Evolutionary conservation across 331 rosid species (phyloP), one percentile per base, ranked within the genome.

Genomic region (Cucumis variabilis): DNA sequence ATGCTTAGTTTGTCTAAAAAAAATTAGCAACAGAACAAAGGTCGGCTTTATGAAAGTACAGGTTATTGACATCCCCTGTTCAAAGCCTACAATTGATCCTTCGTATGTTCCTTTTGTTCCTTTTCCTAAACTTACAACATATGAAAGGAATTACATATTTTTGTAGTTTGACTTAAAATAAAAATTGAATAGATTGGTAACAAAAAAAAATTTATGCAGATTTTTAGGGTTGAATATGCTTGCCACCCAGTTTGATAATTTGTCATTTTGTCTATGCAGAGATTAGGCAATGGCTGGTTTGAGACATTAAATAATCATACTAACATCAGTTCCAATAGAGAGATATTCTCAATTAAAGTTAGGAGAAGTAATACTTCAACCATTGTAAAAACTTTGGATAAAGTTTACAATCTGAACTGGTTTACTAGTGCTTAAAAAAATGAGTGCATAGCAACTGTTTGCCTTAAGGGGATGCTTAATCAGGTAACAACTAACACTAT

Each of bases 271-370:
- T 97, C 99, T 6, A 94, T 92, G 99, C 99, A 97, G 91, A 94
- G 99, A 91, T 97, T 98, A 46, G 99, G 99, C 84, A 97, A 99
- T 92, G 99, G 99, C 79, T 97, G 99, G 99, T 97, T 97, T 82
- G 99, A 97, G 98, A 97, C 37, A 33, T 33, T 97, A 76, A 97
- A 97, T 85, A 97, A 93, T 85, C 99, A 97, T 87, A 92, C 94
- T 85, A 97, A 96, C 89, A 92, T 97, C 87, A 97, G 99, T 89
- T 97, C 99, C 28, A 97, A 97, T 66, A 99, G 99, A 88, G 99
- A 97, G 88, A 92, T 97, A 84, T 97, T 97, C 90, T 96, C 99
- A n/a, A 95, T 93, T 83, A 97, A 97, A 94, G 93, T 87, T 53
- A 94, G 99, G 88, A 94, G 98, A 91, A 96, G 95, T 88, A 96